Base-by-base conservation (phyloP, 2,329 filamentous ascomycete genomes). In the Diaporthe citri region DNA sequence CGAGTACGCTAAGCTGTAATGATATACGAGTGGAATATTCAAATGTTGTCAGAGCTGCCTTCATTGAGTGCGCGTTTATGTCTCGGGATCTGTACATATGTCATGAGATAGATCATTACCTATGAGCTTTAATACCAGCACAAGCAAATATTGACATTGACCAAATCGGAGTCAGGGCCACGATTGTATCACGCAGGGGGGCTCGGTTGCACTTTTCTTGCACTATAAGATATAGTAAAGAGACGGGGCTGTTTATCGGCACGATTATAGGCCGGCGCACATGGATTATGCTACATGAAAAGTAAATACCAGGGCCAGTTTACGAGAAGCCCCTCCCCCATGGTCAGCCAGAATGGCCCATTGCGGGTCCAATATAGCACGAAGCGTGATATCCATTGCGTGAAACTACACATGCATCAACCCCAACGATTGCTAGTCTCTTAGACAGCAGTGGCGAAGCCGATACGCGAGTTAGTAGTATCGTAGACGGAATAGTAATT, bases 401-500 rank as follows among this genome's bases (percentile, higher is more conserved):
- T 34, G 6, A 36, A 15, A 17, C 10, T 20, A 3, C 22, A 5
- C 43, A 52, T 10, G 17, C 20, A 67, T 15, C 43, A 12, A n/a
- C 10, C 36, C 36, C 4, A 2, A 28, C 17, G 13, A 25, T 22
- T 25, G 36, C 31, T 25, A 36, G 7, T 34, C 34, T 46, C 17
- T 34, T 55, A 73, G 46, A 25, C 56, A 55, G 73, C 77, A 31
- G 78, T 80, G 39, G 78, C 77, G 31, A 82, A 78, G 48, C 77
- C 76, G 25, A 79, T 78, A 34, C 76, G 78, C 1, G 71, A 73
- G 60, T 73, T 73, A 5, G 71, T 67, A 46, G 71, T 73, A 28
- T 81, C 80, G 51, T 76, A 80, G 43, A 80, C 80, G 39, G 80
- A 78, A 74, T 81, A 81, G 75, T 80, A 81, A 71, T 80, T 77